Evolutionary conservation across 345 rosid genomes (phyloP), one percentile per base, ranked within the genome.

Genomic region (Pugionium cornutum): DNA sequence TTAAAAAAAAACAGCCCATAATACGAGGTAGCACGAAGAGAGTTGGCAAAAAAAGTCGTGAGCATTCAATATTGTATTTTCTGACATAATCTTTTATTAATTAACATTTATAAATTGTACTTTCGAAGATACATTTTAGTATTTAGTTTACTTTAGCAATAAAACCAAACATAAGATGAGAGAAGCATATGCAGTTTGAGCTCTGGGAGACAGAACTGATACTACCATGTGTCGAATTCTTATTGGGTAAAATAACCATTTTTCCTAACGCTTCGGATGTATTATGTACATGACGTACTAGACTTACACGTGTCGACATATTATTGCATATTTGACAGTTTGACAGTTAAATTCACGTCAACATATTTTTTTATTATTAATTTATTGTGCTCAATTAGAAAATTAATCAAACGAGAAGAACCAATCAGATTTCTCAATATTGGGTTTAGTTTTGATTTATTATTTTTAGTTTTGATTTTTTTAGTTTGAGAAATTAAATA

Each of bases 101-200:
- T 60, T 30, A 57, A 30, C 41, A 31, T 25, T 32, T 68, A 41
- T 9, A 49, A 50, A 50, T 26, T 32, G 44, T 48, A 10, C 34
- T 39, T 57, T 29, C 4, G 2, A 6, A 67, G 34, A 18, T 39
- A 47, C 56, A 30, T 40, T 67, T 57, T n/a, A 27, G 51, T 32
- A 28, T 39, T 32, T 39, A 28, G 9, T 45, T 56, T 42, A 34
- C 54, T 42, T 58, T 35, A 66, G 52, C 62, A 44, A 29, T 4
- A 6, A 37, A 57, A 50, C 18, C 18, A 18, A 18, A 59, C 67
- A 44, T 66, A 73, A 65, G 72, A 43, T 59, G 76, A 66, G 54
- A 67, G 44, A 65, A 64, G 59, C 66, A 65, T 51, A 64, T 28
- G 62, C 62, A 72, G 66, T 41, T 45, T 50, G 28, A 48, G 44